phyloP scores from a whole-genome alignment of 768 basidiomycete species.

The Cystobasidium tubakii region DNA sequence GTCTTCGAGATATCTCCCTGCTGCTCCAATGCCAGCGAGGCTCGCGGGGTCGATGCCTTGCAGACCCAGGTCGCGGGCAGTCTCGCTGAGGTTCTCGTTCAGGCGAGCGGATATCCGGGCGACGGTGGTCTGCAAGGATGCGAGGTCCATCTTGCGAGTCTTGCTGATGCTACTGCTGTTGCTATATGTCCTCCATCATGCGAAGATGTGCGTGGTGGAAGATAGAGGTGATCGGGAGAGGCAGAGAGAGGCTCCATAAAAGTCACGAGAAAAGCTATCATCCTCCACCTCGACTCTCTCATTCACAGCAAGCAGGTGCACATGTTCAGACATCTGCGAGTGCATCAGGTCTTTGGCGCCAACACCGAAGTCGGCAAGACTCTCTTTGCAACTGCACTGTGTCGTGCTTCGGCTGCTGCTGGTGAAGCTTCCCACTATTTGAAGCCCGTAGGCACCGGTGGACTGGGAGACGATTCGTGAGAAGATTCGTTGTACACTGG shows the following conservation, averaged over 20 bases:
- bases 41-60: slow-evolving; percentile 35
- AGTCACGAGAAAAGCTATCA: not conserved
- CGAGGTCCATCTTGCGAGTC: slow-evolving; percentile 2
- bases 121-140: slow-evolving; percentile 31
- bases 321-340: slow-evolving; percentile 72
- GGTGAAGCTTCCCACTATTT: slow-evolving; percentile 49
- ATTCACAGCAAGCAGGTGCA: not conserved
- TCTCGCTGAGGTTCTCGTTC: slow-evolving; percentile 38
- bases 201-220: not conserved
- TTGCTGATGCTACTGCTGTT: slow-evolving; percentile 8
- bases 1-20: slow-evolving; percentile 46
- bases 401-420: slow-evolving; percentile 58
- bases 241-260: not conserved
- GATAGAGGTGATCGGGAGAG: not conserved
- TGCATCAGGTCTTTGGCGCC: slow-evolving; percentile 89
- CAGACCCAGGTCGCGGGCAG: slow-evolving; percentile 35
- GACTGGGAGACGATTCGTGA: slow-evolving; percentile 79
- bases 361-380: slow-evolving; percentile 97
- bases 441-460: slow-evolving; percentile 89
- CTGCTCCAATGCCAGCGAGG: slow-evolving; percentile 41
- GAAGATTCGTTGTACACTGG: not conserved
- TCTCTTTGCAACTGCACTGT: slow-evolving; percentile 74
- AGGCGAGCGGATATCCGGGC: slow-evolving; percentile 31
- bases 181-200: too few species aligned
- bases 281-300: not conserved